Evolutionary conservation across 768 basidiomycete genomes (phyloP), one percentile per base, ranked within the genome.

Genomic region (Mycena crocata): DNA sequence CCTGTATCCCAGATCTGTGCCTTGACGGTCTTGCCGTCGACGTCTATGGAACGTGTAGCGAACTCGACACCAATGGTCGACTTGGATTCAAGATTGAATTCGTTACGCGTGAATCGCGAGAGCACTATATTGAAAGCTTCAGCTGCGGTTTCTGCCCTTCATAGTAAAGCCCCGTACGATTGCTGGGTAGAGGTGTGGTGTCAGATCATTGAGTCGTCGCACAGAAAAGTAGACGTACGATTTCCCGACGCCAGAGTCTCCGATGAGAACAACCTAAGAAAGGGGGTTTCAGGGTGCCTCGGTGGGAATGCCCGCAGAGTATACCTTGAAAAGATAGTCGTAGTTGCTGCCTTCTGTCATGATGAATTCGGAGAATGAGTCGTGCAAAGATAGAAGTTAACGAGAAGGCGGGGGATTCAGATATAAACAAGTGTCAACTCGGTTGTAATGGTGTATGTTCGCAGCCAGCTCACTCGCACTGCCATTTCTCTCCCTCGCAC

Each of bases 1-100:
- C 94, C 95, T 72, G 97, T 99, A 81, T 99, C 98, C 97, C 97
- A 99, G 74, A 99, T 93, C 82, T 99, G 97, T 24, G 97, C 97
- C 81, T 99, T 99, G 72, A 99, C 88, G 3, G 91, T 96, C 90
- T 99, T 99, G 42, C 90, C 89, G 77, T 99, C 97, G n/a, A 99
- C 94, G 71, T 87, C 93, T 78, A 95, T 94, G 21, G 94, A 93
- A 75, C 98, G 89, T 44, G 97, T 98, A 5, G 97, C 98, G 74
- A 99, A 99, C 81, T 99, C 97, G 72, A 99, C 97, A 58, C 98
- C 97, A 79, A 99, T 99, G 26, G 98, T 99, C 67, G 97, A 99
- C 85, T 99, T 98, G 46, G 96, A 95, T 77, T 99, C 98, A 72
- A 97, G 87, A 85, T 96, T 98, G 90, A 99, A 99, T 82, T 99